A percentile compares a stretch with the other conserved stretches of the same genome.
Evolutionary conservation across 148 eudicot species (phyloP).

Genomic region (Rhododendron griersonianum): DNA sequence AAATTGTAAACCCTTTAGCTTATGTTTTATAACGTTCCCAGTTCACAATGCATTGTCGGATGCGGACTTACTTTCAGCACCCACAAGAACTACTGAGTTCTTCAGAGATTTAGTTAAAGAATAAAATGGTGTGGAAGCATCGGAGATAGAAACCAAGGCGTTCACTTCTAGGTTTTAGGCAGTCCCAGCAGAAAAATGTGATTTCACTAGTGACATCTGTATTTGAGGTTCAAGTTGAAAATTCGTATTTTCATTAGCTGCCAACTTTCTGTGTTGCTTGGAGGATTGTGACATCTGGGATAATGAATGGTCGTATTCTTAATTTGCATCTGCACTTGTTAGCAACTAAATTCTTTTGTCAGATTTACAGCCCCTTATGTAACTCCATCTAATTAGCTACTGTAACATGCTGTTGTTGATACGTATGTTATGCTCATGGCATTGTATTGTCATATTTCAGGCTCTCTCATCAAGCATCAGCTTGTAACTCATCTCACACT

Average conservation of each 20-base stretch:
- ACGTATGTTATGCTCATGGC: not conserved
- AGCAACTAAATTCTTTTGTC: not conserved
- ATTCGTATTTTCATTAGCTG: not conserved
- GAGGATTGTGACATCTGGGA: not conserved
- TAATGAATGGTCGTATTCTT: not conserved
- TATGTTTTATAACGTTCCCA: not conserved
- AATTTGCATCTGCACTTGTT: not conserved
- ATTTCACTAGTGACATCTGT: not conserved
- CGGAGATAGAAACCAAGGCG: not conserved
- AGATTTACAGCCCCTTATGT: not conserved
- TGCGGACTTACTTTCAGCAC: not conserved
- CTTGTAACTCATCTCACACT: slow-evolving; percentile 87
- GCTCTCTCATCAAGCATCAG: slow-evolving; percentile 84
- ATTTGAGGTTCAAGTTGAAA: not conserved
- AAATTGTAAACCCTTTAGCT: not conserved
- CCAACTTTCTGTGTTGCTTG: not conserved
- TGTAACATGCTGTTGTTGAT: not conserved
- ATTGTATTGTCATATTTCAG: slow-evolving; percentile 38
- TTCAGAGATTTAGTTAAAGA: not conserved
- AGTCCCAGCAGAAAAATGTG: not conserved
- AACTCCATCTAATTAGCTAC: not conserved
- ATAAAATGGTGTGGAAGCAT: not conserved
- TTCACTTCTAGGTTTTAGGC: not conserved
- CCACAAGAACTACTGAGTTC: not conserved
- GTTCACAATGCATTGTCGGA: not conserved